Conservation (phyloP, 75 land plant genomes). For the Picea sitchensis region DNA sequence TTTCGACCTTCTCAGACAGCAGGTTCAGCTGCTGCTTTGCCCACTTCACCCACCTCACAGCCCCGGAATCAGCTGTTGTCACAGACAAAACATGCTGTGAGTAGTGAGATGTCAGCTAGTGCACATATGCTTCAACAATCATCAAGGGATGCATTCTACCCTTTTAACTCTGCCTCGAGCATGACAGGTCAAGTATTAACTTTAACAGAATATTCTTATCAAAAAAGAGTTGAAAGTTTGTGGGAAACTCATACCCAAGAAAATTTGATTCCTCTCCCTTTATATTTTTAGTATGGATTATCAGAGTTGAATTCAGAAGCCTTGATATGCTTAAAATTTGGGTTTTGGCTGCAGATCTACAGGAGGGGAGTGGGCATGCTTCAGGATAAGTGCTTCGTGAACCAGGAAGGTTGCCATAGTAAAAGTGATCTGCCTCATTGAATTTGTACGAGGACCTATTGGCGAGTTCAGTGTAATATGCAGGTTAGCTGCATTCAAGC, state of each 20-base stretch:
- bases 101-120: background rate
- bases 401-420: background rate
- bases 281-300: background rate
- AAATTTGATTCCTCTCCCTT: background rate
- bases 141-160: constrained; percentile 4
- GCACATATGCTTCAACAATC: constrained; percentile 12
- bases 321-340: background rate
- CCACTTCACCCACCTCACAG: background rate
- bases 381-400: background rate
- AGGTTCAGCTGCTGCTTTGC: constrained; percentile 3
- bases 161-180: background rate
- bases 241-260: constrained; percentile 1
- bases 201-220: background rate
- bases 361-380: constrained; percentile 6
- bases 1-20: background rate
- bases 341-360: constrained; percentile 6
- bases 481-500: constrained; percentile 5
- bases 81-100: background rate
- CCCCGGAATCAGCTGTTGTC: background rate
- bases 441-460: constrained; percentile 8
- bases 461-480: constrained; percentile 1
- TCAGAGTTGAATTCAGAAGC: background rate
- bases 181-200: constrained; percentile 1
- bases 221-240: background rate
- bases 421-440: background rate